Percentiles rank a stretch among this genome's conserved stretches.
Evolutionary conservation across 2,329 filamentous ascomycete species (phyloP).

Genomic region (Nannizziopsis barbatae): DNA sequence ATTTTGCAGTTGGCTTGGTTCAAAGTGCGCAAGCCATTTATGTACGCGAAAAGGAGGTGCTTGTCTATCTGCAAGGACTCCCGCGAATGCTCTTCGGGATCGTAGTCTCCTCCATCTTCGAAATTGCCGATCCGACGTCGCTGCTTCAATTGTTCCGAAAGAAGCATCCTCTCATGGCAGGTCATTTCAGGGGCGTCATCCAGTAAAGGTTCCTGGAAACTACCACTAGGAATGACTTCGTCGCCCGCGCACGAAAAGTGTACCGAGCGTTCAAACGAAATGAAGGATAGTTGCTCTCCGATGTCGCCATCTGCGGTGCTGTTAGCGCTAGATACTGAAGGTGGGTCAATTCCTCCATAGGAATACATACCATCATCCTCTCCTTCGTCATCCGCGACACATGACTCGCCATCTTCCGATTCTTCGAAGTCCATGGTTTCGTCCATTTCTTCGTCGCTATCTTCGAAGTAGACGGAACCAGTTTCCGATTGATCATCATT

Average conservation of each 20-base stretch:
- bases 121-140: constrained; percentile 8
- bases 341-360: neutral
- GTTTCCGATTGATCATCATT: constrained; percentile 5
- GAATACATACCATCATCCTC: constrained; percentile 7
- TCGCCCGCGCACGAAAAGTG: constrained; percentile 10
- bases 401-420: constrained; percentile 8
- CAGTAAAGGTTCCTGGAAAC: neutral
- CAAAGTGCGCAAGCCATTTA: constrained; percentile 32
- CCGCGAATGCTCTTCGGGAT: constrained; percentile 27
- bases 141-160: constrained; percentile 21
- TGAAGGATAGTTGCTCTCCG: constrained; percentile 12
- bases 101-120: constrained; percentile 9
- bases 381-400: constrained; percentile 2
- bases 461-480: constrained; percentile 6
- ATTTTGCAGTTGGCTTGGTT: constrained; percentile 25
- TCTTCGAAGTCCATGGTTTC: constrained; percentile 10
- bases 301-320: neutral
- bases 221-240: constrained; percentile 10
- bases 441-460: constrained; percentile 11
- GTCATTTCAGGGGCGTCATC: constrained; percentile 22
- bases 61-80: constrained; percentile 32
- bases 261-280: constrained; percentile 15
- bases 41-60: constrained; percentile 31
- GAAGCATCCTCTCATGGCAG: constrained; percentile 32
- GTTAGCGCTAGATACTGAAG: neutral